Evolutionary conservation across 441 rosid genomes (phyloP).

Genomic region (Eruca vesicaria): DNA sequence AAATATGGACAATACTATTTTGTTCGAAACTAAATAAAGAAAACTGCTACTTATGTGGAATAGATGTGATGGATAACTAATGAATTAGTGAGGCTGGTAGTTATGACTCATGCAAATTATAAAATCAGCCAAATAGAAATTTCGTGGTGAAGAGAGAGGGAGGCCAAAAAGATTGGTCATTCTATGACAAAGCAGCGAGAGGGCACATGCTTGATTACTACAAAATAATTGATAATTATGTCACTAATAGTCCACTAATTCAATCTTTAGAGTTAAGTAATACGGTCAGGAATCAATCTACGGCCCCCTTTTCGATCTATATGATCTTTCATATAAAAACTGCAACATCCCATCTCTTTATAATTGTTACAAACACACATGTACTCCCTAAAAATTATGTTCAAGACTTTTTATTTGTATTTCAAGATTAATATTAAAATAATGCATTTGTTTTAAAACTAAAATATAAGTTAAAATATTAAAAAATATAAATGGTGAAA

Average conservation of each 20-base stretch:
- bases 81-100: slow-evolving; percentile 26
- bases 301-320: slow-evolving; percentile 5
- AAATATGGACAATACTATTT: neutral
- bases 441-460: no score
- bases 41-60: slow-evolving; percentile 3
- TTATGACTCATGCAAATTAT: slow-evolving; percentile 17
- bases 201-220: slow-evolving; percentile 32
- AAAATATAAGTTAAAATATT: no score
- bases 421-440: no score
- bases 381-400: no score
- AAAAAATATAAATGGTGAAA: no score
- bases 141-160: slow-evolving; percentile 4
- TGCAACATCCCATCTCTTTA: neutral
- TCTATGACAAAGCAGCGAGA: slow-evolving; percentile 23
- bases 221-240: slow-evolving; percentile 34
- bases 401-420: no score
- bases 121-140: slow-evolving; percentile 19
- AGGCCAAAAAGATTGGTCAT: slow-evolving; percentile 3
- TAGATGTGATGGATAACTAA: slow-evolving; percentile 30
- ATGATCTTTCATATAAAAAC: slow-evolving; percentile 10
- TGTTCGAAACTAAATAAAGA: slow-evolving; percentile 4
- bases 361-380: no score
- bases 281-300: slow-evolving; percentile 35
- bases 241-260: slow-evolving; percentile 35
- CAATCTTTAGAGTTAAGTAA: slow-evolving; percentile 37